Percentiles rank a stretch among this genome's conserved stretches.
Evolutionary conservation across 805 yeast species (phyloP).

Genomic region (Hagleromyces aurorensis): DNA sequence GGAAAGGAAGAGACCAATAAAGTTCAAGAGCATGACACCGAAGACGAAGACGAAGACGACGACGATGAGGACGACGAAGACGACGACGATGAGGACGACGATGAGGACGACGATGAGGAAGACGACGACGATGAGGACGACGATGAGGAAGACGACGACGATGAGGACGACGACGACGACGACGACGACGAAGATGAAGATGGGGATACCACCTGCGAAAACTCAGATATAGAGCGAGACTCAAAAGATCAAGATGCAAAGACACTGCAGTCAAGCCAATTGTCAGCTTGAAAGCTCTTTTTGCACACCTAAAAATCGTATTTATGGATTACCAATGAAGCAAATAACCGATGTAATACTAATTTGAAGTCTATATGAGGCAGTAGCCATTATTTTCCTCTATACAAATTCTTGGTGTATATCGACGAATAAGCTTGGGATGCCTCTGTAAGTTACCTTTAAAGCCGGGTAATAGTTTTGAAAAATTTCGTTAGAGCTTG

Average conservation of each 20-base stretch:
- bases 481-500: conserved; percentile 3
- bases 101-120: conserved; percentile 34
- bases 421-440: no score
- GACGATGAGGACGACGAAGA: conserved; percentile 41
- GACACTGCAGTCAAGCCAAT: no score
- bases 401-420: no score
- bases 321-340: no score
- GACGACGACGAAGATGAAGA: conserved; percentile 5
- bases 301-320: no score
- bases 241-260: background rate
- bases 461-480: conserved; percentile 3
- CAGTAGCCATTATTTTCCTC: no score
- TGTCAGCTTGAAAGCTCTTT: no score
- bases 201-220: conserved; percentile 8
- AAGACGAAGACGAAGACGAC: conserved; percentile 36
- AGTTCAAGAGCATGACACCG: conserved; percentile 42
- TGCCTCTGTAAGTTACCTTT: background rate
- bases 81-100: conserved; percentile 34
- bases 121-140: conserved; percentile 37
- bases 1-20: conserved; percentile 32
- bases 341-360: no score
- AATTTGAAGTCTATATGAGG: no score
- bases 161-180: conserved; percentile 19
- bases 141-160: conserved; percentile 35
- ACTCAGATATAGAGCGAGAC: background rate